phyloP scores from a whole-genome alignment of 768 basidiomycete species.

The Cystofilobasidium bisporidii region DNA sequence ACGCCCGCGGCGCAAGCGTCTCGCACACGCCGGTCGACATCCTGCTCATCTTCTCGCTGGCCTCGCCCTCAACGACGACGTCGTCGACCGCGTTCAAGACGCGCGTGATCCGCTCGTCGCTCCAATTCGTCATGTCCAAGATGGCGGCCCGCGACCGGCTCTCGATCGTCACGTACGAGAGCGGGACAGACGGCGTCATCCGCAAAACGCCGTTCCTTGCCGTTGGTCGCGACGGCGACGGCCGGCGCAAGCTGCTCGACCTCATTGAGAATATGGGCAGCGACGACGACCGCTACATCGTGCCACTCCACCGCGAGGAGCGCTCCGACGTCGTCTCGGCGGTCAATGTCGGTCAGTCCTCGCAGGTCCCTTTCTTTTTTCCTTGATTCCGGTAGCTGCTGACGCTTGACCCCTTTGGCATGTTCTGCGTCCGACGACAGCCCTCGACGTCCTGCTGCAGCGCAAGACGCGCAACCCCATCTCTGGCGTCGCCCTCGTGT shows the following conservation, averaged over 20 bases:
- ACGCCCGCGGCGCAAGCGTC: slow-evolving; percentile 52
- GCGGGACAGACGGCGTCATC: slow-evolving; percentile 68
- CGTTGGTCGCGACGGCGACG: slow-evolving; percentile 58
- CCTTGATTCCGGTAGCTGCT: neutral
- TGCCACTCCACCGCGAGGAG: slow-evolving; percentile 72
- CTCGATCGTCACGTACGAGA: slow-evolving; percentile 85
- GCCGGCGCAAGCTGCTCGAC: slow-evolving; percentile 53
- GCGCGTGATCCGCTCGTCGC: slow-evolving; percentile 74
- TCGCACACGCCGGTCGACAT: slow-evolving; percentile 85
- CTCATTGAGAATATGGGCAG: slow-evolving; percentile 63
- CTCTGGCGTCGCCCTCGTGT: slow-evolving; percentile 84
- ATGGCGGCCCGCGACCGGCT: slow-evolving; percentile 69
- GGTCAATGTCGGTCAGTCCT: slow-evolving; percentile 71
- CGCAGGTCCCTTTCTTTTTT: too few species aligned
- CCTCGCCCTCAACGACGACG: slow-evolving; percentile 55
- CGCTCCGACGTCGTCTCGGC: slow-evolving; percentile 96
- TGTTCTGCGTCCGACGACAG: slow-evolving; percentile 40
- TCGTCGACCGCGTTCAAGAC: slow-evolving; percentile 70
- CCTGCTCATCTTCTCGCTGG: slow-evolving; percentile 81
- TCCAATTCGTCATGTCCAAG: slow-evolving; percentile 75
- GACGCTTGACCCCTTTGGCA: neutral
- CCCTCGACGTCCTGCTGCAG: slow-evolving; percentile 86
- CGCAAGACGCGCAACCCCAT: slow-evolving; percentile 83
- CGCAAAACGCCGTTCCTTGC: slow-evolving; percentile 89
- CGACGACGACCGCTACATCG: slow-evolving; percentile 43